phyloP scores from a whole-genome alignment of 2,329 filamentous ascomycete genomes.

The Periconia macrospinosa region DNA sequence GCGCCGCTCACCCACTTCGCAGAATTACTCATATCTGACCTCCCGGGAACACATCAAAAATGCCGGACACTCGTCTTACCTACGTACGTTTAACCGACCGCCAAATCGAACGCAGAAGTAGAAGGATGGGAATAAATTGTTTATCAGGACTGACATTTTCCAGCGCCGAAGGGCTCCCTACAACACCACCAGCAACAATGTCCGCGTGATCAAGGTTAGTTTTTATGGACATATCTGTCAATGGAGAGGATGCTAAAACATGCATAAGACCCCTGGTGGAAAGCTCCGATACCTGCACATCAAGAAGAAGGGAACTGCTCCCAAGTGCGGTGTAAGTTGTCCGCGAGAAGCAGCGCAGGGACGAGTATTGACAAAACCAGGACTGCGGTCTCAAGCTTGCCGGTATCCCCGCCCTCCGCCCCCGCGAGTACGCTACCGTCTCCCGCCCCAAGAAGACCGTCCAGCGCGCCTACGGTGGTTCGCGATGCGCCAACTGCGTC shows the following conservation, averaged over 20 bases:
- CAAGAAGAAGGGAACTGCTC: conserved; percentile 98
- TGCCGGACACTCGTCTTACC: conserved; percentile 58
- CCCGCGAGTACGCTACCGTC: conserved; percentile 95
- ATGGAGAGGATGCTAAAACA: conserved; percentile 9
- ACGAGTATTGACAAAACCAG: conserved; percentile 49
- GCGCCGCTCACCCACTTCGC: conserved; percentile 28
- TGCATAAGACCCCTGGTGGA: conserved; percentile 91
- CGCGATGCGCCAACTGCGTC: conserved; percentile 97
- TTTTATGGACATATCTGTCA: not conserved
- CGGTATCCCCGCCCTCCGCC: conserved; percentile 96
- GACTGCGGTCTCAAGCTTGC: conserved; percentile 98
- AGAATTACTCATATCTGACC: conserved; percentile 37
- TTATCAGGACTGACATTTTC: conserved; percentile 36
- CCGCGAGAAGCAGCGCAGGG: not conserved
- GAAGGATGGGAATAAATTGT: conserved; percentile 7
- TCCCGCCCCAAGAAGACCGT: conserved; percentile 99
- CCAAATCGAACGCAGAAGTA: not conserved
- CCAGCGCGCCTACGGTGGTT: conserved; percentile 94
- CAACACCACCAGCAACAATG: conserved; percentile 98
- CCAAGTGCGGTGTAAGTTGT: conserved; percentile 71
- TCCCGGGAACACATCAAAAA: conserved; percentile 48
- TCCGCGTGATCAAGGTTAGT: conserved; percentile 58
- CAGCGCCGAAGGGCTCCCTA: conserved; percentile 67
- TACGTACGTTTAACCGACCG: conserved; percentile 51
- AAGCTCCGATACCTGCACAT: conserved; percentile 96